Base-by-base conservation (phyloP, 2,329 filamentous ascomycete species). In the Dendrostoma leiphaemia region DNA sequence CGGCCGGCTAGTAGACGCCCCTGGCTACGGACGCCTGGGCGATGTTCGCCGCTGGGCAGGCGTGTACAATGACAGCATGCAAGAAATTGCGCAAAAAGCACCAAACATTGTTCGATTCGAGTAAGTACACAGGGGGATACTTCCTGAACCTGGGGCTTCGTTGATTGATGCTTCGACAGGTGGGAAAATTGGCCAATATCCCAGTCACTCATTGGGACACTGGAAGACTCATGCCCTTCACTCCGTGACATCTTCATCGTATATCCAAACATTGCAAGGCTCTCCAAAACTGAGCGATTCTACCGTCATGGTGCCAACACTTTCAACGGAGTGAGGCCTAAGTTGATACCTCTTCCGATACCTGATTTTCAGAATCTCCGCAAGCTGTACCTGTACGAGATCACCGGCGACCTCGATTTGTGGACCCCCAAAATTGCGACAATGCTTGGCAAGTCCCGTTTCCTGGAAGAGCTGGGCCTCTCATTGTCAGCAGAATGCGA, bases 181-280 rank as follows among this genome's bases (percentile, higher is more conserved):
- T 55, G 53, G 53, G 48, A 55, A 4, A 51, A 47, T 6, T 55
- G 53, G 53, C 53, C 53, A 26, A 47, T 51, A 40, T 51, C 53
- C 1, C 41, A 47, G 3, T 10, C 34, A 13, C 26, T 55, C 2
- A 40, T 51, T 4, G 32, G 41, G 21, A 15, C 29, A 13, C 7
- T 55, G n/a, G 41, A 51, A 12, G 53, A 55, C 2, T 23, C 13
- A 3, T 55, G 53, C 35, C 26, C 40, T 12, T 46, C 32, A 12
- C 37, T 55, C 2, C 41, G 53, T 26, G 53, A 55, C 17, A 24
- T 55, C 1, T 51, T 13, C 1, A 46, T 55, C 15, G 35, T 51
- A 28, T 55, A 55, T 5, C 53, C 48, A 6, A 55, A 55, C 2
- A 1, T 55, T 0, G 41, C 53, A 1, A 51, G 12, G 19, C 15